Conservation (phyloP, 2,329 filamentous ascomycete species). For the Furcasterigmium furcatum region DNA sequence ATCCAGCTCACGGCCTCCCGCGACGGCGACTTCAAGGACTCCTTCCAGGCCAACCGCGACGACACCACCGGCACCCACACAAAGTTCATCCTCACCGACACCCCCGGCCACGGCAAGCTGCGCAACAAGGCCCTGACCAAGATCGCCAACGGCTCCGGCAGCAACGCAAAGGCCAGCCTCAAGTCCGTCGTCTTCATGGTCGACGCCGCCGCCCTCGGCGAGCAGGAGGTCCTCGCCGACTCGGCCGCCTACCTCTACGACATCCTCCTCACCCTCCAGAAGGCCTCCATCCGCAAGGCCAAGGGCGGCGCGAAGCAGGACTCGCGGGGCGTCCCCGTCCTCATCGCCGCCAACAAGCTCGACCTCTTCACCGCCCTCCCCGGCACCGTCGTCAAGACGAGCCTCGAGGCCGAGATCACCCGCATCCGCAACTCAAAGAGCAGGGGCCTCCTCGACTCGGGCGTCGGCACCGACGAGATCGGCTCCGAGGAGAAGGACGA, state of each 20-base stretch:
- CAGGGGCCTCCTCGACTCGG: constrained; percentile 80
- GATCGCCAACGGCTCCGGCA: constrained; percentile 49
- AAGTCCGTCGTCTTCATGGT: constrained; percentile 81
- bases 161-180: constrained; percentile 41
- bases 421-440: constrained; percentile 73
- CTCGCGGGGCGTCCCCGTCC: constrained; percentile 62
- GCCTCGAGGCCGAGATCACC: constrained; percentile 77
- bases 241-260: constrained; percentile 87
- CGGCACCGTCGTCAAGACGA: constrained; percentile 67
- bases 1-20: constrained; percentile 54
- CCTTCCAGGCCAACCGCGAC: constrained; percentile 43
- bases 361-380: constrained; percentile 94
- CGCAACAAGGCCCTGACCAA: constrained; percentile 43
- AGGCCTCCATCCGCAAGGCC: constrained; percentile 45
- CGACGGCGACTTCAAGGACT: constrained; percentile 35
- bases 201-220: constrained; percentile 71
- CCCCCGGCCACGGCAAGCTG: constrained; percentile 93
- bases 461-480: constrained; percentile 62
- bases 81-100: constrained; percentile 79
- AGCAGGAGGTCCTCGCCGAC: constrained; percentile 61
- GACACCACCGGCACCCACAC: constrained; percentile 46
- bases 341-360: constrained; percentile 91
- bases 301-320: constrained; percentile 41
- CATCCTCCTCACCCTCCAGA: constrained; percentile 78
- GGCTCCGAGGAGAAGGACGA: constrained; percentile 71